Evolutionary conservation across 225 moss, liverwort and hornwort species (phyloP), one percentile per base, ranked within the genome.

Genomic region (Bryum argenteum): DNA sequence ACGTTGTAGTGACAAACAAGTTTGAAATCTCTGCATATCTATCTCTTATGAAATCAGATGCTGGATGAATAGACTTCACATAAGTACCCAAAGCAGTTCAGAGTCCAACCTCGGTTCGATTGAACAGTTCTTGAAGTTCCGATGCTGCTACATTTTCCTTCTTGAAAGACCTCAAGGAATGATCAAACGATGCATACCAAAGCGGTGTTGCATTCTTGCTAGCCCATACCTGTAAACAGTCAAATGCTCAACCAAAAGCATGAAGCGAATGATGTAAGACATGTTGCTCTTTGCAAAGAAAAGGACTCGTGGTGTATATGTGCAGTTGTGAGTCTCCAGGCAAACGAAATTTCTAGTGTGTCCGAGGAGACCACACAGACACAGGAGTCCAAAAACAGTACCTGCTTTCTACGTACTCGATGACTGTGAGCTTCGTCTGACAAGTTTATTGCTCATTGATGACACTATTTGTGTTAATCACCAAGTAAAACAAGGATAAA

Each of bases 391-490:
- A 16, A 39, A 63, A 54, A 65, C 11, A 24, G 23, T 81, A 97
- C 97, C 92, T 94, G 84, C 79, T 97, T 94, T 71, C 89, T 84
- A 73, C 97, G 91, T 39, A 44, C 79, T 71, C 97, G 90, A 78
- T 97, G 94, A 81, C 93, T 97, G 47, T 97, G 94, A 10, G 94
- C 97, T 87, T 97, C 97, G 68, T 97, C 97, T 63, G 97, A 41
- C 11, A 61, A 55, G 43, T 23, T 23, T 18, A 60, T 18, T 19
- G 66, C 42, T 53, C 51, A 61, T n/a, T 14, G 33, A 11, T 50
- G 33, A 40, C 11, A 50, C 55, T n/a, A 13, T 23, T 56, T 21
- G 23, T 22, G 62, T 63, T 54, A 17, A 7, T 23, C 57, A 62
- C 70, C 48, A 79, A 40, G 14, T 39, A 52, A 16, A 63, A 22